phyloP scores from a whole-genome alignment of 371 early-diverging fungal genomes.

The Gilbertella persicaria region DNA sequence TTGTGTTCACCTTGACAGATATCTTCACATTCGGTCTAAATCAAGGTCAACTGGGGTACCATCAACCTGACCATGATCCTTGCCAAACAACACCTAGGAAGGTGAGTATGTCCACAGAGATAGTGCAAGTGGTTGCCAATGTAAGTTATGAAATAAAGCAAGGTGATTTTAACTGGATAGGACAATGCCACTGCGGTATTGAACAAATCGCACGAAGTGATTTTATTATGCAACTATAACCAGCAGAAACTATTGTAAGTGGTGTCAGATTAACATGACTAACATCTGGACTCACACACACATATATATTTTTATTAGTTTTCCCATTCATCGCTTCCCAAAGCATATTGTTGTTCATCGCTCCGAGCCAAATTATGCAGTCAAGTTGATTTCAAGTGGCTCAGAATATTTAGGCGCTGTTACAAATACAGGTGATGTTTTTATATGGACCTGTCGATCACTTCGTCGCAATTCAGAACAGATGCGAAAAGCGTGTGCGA shows the following conservation, averaged over 20 bases:
- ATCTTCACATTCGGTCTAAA: constrained; percentile 78
- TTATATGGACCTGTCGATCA: constrained; percentile 48
- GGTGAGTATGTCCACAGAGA: constrained; percentile 46
- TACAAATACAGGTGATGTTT: constrained; percentile 54
- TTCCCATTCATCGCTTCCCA: constrained; percentile 51
- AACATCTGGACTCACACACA: too few relatives aligned
- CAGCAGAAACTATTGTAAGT: constrained; percentile 52
- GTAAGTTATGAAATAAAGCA: constrained; percentile 15
- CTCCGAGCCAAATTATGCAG: constrained; percentile 16
- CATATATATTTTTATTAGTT: constrained; percentile 19
- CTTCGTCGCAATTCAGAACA: background rate
- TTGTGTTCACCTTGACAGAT: constrained; percentile 55
- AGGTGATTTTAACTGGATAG: constrained; percentile 9
- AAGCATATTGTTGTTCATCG: constrained; percentile 36
- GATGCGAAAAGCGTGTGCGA: background rate
- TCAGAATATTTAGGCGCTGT: constrained; percentile 55
- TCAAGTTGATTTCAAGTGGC: constrained; percentile 40
- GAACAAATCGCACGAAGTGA: constrained; percentile 45
- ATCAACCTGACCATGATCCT: constrained; percentile 44
- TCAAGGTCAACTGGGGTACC: constrained; percentile 73
- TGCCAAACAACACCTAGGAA: constrained; percentile 52
- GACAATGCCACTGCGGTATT: constrained; percentile 60
- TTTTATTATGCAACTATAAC: constrained; percentile 47
- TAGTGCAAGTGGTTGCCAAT: constrained; percentile 56
- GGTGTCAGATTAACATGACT: background rate